Evolutionary conservation across 2,329 filamentous ascomycete species (phyloP).

Genomic region (Botrytis paeoniae): DNA sequence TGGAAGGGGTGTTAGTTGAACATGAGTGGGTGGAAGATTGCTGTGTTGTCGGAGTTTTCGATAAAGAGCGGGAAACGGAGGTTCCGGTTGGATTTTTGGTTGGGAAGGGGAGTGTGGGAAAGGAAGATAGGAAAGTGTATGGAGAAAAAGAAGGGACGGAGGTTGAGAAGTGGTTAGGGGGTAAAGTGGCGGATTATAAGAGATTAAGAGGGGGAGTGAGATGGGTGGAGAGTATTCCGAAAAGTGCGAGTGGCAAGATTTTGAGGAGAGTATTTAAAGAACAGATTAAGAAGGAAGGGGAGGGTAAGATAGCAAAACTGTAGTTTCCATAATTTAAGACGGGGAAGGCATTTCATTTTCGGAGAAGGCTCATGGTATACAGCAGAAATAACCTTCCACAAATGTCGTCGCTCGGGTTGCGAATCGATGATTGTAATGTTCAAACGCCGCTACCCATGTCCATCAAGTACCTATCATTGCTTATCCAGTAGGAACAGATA

Average conservation of each 20-base stretch:
- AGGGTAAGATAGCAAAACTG: conserved; percentile 26
- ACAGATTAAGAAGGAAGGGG: conserved; percentile 47
- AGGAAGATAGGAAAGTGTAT: conserved; percentile 27
- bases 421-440: neutral
- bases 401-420: neutral
- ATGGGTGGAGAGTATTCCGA: conserved; percentile 49
- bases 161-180: conserved; percentile 43
- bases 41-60: conserved; percentile 60
- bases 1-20: conserved; percentile 49
- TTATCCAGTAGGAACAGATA: neutral
- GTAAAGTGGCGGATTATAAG: conserved; percentile 48
- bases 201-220: conserved; percentile 47
- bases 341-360: neutral
- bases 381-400: neutral
- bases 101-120: conserved; percentile 29
- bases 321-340: neutral
- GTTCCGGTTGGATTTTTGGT: conserved; percentile 67
- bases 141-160: conserved; percentile 27
- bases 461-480: neutral
- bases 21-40: conserved; percentile 50
- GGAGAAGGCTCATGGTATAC: neutral
- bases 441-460: neutral
- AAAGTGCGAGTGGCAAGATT: conserved; percentile 50
- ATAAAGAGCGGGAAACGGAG: conserved; percentile 60
- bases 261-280: conserved; percentile 33